Base-by-base conservation (phyloP, 2,329 filamentous ascomycete genomes). In the Orbilia brochopaga region DNA sequence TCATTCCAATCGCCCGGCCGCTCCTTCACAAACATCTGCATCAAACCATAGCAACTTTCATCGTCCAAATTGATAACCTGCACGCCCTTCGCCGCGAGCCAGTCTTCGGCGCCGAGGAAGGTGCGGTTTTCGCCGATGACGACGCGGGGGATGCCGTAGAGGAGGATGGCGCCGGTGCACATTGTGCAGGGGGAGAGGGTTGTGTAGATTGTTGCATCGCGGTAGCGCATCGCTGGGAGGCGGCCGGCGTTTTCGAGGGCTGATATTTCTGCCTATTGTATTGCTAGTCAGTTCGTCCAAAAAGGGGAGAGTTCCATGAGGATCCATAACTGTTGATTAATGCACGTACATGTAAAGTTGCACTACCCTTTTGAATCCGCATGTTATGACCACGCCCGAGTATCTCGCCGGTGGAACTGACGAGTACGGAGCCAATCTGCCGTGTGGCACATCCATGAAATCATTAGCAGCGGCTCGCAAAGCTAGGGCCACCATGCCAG, bases 111-210 rank as follows among this genome's bases (percentile, higher is more conserved):
- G 30, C 89, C 89, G 10, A 90, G 78, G 75, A 90, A 92, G 19
- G 85, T 91, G 77, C 85, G 85, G 80, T 92, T 91, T 81, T 92
- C 90, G 53, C 88, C 90, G 75, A 92, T 85, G 30, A 92, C 89
- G 1, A 92, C 88, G 21, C 89, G 84, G 52, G 84, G 83, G 66
- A 92, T 84, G 76, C 88, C 88, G 82, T 91, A 92, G 69, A 92
- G 83, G 69, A 92, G 81, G 76, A 89, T 91, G 1, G 89, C 88
- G 7, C 90, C 89, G 2, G 89, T 91, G 79, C 88, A 92, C 89
- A 92, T 92, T 77, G 90, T 88, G 78, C 90, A 92, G 0, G 89
- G 90, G 1, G 88, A 90, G 5, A 92, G 81, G 0, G 89, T 91
- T 1, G 90, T 92, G 80, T 90, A 92, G 88, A 92, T 91, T n/a